Evolutionary conservation across 768 basidiomycete genomes (phyloP), one percentile per base, ranked within the genome.

Genomic region (Collybia sp.): DNA sequence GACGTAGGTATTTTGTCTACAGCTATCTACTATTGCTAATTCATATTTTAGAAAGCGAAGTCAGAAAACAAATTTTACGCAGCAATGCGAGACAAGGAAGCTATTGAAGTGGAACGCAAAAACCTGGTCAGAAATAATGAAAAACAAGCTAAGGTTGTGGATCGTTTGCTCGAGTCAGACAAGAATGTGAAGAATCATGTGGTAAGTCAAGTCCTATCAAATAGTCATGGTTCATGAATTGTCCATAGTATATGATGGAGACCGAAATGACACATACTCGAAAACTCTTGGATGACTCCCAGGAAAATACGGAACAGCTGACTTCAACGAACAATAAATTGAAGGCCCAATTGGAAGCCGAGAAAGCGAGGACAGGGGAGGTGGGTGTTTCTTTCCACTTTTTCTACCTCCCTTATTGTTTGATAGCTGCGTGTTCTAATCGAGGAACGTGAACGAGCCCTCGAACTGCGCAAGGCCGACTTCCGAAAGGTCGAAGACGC

Each of bases 61-160:
- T 83, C 88, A 12, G 94, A 97, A 49, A 95, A 93, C 70, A 97
- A 94, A 63, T 98, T 82, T 60, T 98, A 83, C 58, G 79, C 88
- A 13, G 84, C 85, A 2, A 89, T 95, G 84, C 83, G 93, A 25
- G 83, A 86, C 47, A 93, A 88, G 65, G 93, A 96, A 48, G 83
- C 88, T 13, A 66, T 84, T 2, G 89, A 93, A 30, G 70, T 70
- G 1, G 89, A 93, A 59, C 76, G 83, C 39, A 90, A 90, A 63
- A 78, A 70, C 30, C 64, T 83, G 30, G 58, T 68, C 13, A 75
- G 83, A 41, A 67, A 67, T 40, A 30, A 68, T 12, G 76, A 77
- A 50, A 75, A 72, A 55, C 73, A 76, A 49, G 62, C 59, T 16
- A 72, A 72, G 49, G 75, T 77, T 5, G 68, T 93, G 11, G 91